Conservation (phyloP, 1,139 yeast genomes). For the Suhomyces choctaworum region DNA sequence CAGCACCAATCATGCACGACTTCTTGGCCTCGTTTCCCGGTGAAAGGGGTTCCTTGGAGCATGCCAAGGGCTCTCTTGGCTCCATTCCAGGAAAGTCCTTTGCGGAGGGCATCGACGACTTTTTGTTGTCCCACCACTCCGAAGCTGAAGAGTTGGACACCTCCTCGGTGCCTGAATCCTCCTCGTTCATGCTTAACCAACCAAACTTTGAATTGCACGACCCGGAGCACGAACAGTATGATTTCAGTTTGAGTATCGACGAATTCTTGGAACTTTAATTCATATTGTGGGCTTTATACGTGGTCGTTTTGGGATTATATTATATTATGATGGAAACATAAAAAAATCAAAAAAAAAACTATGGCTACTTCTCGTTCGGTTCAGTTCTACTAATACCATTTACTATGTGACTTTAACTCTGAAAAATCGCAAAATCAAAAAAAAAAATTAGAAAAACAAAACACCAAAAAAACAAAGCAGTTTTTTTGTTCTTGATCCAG, state of each 20-base stretch:
- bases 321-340: conserved; percentile 4
- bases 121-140: conserved; percentile 18
- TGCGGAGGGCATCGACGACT: conserved; percentile 17
- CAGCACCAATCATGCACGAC: conserved; percentile 45
- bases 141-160: conserved; percentile 17
- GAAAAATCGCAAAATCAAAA: conserved; percentile 9
- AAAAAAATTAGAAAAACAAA: conserved; percentile 14
- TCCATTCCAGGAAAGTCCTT: conserved; percentile 5
- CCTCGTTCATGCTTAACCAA: conserved; percentile 10
- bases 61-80: conserved; percentile 6
- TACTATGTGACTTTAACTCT: conserved; percentile 3
- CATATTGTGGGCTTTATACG: conserved; percentile 9
- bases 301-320: conserved; percentile 14
- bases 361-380: conserved; percentile 8
- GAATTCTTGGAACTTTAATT: conserved; percentile 29
- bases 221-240: conserved; percentile 11
- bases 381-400: conserved; percentile 12
- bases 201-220: conserved; percentile 6
- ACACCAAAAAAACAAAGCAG: conserved; percentile 19
- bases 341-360: conserved; percentile 9
- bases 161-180: conserved; percentile 11
- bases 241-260: conserved; percentile 25
- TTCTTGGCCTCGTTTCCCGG: conserved; percentile 19
- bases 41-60: conserved; percentile 7
- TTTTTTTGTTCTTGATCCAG: conserved; percentile 8